Percentiles rank a stretch among this genome's conserved stretches.
Conservation (phyloP, 1,139 yeast species). For the Magnusiomyces paraingens region DNA sequence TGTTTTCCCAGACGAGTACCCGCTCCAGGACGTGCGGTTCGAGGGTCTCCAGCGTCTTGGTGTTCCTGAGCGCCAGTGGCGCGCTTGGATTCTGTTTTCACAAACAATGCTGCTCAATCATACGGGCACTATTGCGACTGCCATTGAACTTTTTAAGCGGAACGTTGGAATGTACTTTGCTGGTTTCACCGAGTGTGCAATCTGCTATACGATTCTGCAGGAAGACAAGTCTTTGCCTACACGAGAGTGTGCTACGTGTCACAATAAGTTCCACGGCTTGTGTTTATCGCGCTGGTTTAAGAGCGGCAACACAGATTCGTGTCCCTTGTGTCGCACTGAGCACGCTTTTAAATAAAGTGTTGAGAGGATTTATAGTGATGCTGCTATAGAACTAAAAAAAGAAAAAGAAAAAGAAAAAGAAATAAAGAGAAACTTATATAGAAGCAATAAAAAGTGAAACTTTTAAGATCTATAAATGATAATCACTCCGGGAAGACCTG, state of each 20-base stretch:
- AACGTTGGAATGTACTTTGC: slow-evolving; percentile 73
- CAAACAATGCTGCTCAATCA: slow-evolving; percentile 47
- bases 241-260: slow-evolving; percentile 82
- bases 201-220: slow-evolving; percentile 86
- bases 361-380: no score
- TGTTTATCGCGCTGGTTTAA: slow-evolving; percentile 97
- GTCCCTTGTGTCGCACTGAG: slow-evolving; percentile 87
- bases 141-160: slow-evolving; percentile 72
- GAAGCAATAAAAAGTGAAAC: no score
- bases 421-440: no score
- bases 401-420: no score
- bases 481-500: no score
- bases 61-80: slow-evolving; percentile 88
- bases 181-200: slow-evolving; percentile 95
- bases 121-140: slow-evolving; percentile 59
- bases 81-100: slow-evolving; percentile 89
- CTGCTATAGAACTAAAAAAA: no score
- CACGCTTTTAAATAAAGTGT: slow-evolving; percentile 33
- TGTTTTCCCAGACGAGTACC: slow-evolving; percentile 63
- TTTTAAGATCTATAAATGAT: no score
- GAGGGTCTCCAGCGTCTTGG: slow-evolving; percentile 80
- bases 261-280: slow-evolving; percentile 92
- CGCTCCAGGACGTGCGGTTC: slow-evolving; percentile 64
- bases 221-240: slow-evolving; percentile 89
- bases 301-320: slow-evolving; percentile 83